A percentile compares a stretch with the other conserved stretches of the same genome.
phyloP scores from a whole-genome alignment of 768 basidiomycete genomes.

The Macrolepiota dolichaula region DNA sequence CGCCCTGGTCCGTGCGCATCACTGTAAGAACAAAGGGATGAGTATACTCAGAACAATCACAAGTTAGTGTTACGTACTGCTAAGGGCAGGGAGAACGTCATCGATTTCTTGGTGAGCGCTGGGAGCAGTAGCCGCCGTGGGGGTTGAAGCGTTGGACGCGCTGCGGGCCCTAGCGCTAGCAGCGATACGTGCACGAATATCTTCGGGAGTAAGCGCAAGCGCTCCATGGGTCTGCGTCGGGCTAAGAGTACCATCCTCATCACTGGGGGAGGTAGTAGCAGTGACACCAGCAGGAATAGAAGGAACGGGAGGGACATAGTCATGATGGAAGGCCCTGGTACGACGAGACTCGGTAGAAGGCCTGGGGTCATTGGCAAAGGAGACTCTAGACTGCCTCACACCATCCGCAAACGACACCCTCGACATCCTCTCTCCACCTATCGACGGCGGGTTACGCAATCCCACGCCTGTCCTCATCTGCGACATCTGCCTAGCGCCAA shows the following conservation, averaged over 20 bases:
- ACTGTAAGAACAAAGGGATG: conserved; percentile 34
- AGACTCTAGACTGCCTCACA: conserved; percentile 35
- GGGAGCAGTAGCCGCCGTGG: no score
- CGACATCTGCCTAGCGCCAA: conserved; percentile 38
- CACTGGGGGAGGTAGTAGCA: not conserved
- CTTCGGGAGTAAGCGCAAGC: conserved; percentile 51
- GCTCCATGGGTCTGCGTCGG: conserved; percentile 39
- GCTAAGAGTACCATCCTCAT: conserved; percentile 23
- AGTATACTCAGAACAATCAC: not conserved
- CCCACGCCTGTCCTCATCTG: conserved; percentile 49
- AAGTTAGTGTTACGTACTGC: conserved; percentile 43
- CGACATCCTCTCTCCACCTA: conserved; percentile 37
- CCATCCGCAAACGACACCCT: conserved; percentile 72
- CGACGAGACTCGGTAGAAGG: conserved; percentile 36
- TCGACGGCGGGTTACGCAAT: conserved; percentile 44
- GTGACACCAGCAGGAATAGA: conserved; percentile 26
- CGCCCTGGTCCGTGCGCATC: conserved; percentile 62
- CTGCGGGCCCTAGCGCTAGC: conserved; percentile 19
- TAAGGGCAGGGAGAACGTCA: conserved; percentile 67
- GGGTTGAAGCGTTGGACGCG: not conserved
- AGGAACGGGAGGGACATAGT: conserved; percentile 41
- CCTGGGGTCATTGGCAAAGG: conserved; percentile 37
- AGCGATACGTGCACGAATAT: conserved; percentile 53
- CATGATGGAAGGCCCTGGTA: conserved; percentile 38
- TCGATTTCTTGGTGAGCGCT: no score